Base-by-base conservation (phyloP, 306 rosid genomes). In the Psophocarpus tetragonolobus region DNA sequence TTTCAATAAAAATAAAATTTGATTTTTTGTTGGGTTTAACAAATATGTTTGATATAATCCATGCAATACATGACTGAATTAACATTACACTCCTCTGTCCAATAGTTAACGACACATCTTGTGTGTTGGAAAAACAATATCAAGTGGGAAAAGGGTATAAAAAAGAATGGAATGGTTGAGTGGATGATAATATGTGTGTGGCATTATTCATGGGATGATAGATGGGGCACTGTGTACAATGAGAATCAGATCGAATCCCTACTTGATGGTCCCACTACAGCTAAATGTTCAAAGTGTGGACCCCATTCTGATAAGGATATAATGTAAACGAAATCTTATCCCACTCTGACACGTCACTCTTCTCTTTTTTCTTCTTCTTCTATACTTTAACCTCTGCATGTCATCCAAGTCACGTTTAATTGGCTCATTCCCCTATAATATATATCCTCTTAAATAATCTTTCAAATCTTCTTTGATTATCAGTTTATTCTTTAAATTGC, bases 271-370 rank as follows among this genome's bases (percentile, higher is more conserved):
- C 79, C 84, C 79, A 70, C 67, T 47, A 42, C 29, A 44, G 56
- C 83, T 36, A 42, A 77, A 67, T 68, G 32, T 67, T 67, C 75
- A 38, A 51, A 60, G 74, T 29, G 62, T 57, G 50, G 64, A 79
- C 21, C 63, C 76, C 69, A n/a, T n/a, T 74, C 0, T 67, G 74
- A 80, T 57, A 70, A 71, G 79, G 76, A 70, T 51, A 17, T n/a
- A n/a, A n/a, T 68, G 12, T 54, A 21, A 70, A 41, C 24, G 32
- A 79, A 79, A 63, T 50, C 80, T 74, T 83, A 69, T 83, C 72
- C 24, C 9, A 30, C 42, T 42, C 6, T 39, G 27, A 71, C n/a
- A 39, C 24, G 17, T 44, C 0, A 20, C 29, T 20, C 29, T 8
- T n/a, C n/a, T n/a, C n/a, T n/a, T n/a, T 10, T 24, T 32, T 32